These are phyloP conservation scores for Lagenidium sp. DNA, from an alignment of 352 stramenopile genomes.

Conservation along the genomic window DNA sequence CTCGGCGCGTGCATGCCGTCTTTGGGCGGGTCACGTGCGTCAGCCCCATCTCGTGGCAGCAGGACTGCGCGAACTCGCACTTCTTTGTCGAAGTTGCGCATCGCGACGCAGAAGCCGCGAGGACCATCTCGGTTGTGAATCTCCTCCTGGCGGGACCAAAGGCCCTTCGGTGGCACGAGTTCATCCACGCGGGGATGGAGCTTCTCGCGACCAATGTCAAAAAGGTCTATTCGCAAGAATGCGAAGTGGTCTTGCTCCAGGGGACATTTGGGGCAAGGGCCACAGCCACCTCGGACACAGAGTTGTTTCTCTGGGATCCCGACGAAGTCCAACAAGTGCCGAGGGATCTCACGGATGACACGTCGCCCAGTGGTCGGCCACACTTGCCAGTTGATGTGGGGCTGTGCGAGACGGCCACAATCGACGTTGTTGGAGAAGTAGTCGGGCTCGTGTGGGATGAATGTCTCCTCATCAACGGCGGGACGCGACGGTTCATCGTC, in stretches of 20 bases:
- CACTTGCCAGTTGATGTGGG: too few relatives aligned
- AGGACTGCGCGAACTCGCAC: constrained; percentile 24
- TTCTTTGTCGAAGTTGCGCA: constrained; percentile 62
- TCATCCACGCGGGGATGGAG: constrained; percentile 26
- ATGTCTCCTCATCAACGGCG: constrained; percentile 6
- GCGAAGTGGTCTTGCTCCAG: constrained; percentile 53
- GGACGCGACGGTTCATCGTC: too few relatives aligned
- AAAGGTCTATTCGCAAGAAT: constrained; percentile 56
- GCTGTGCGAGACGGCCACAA: background rate
- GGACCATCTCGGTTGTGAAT: constrained; percentile 20
- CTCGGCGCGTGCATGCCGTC: constrained; percentile 24
- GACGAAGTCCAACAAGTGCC: too few relatives aligned
- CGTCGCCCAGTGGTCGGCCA: too few relatives aligned
- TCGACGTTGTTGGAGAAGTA: constrained; percentile 9
- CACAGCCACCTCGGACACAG: background rate
- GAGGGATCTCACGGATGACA: too few relatives aligned
- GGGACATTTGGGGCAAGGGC: constrained; percentile 1
- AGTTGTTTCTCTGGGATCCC: too few relatives aligned
- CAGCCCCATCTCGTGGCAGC: constrained; percentile 43
- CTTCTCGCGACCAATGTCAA: constrained; percentile 51
- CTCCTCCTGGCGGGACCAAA: constrained; percentile 35
- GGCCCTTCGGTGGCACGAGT: constrained; percentile 31
- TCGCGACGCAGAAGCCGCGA: background rate
- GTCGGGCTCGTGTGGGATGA: constrained; percentile 13
- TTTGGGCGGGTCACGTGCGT: constrained; percentile 40